Percentiles rank a stretch among this genome's conserved stretches.
phyloP scores from a whole-genome alignment of 2,329 filamentous ascomycete species.

The Zasmidium citrigriseum region DNA sequence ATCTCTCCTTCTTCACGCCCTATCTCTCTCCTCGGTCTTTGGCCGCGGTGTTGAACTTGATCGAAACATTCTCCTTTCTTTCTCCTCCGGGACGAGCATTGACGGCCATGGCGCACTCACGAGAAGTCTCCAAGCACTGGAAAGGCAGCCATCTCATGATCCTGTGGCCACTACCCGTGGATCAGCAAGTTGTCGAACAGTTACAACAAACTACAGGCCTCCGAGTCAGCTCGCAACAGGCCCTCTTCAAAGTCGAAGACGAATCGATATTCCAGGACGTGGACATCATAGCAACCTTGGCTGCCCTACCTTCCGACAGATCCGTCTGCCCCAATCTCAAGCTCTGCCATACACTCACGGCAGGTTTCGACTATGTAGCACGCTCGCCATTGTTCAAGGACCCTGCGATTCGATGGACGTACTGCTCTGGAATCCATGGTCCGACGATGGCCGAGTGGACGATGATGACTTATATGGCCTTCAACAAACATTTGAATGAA shows the following conservation, averaged over 20 bases:
- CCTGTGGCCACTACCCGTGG: not conserved
- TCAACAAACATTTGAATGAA: not conserved
- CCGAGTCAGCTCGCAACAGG: not conserved
- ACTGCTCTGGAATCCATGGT: not conserved
- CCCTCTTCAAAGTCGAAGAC: not conserved
- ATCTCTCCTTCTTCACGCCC: not conserved
- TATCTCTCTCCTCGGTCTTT: not conserved
- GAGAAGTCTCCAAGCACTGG: not conserved
- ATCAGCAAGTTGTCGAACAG: not conserved
- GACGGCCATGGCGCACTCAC: too few species aligned
- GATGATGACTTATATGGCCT: conserved; percentile 1
- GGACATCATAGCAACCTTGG: conserved; percentile 1
- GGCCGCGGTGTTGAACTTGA: too few species aligned
- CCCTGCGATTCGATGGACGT: conserved; percentile 1
- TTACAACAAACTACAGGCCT: not conserved
- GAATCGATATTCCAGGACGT: not conserved
- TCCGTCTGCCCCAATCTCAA: not conserved
- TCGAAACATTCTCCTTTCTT: too few species aligned
- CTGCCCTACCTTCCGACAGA: not conserved
- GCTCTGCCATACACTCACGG: not conserved
- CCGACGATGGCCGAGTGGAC: conserved; percentile 1
- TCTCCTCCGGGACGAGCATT: too few species aligned
- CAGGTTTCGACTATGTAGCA: not conserved
- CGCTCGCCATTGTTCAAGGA: conserved; percentile 3
- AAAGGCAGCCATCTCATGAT: not conserved